phyloP scores from a whole-genome alignment of 805 yeast genomes.

The Sungouiella thailandica region DNA sequence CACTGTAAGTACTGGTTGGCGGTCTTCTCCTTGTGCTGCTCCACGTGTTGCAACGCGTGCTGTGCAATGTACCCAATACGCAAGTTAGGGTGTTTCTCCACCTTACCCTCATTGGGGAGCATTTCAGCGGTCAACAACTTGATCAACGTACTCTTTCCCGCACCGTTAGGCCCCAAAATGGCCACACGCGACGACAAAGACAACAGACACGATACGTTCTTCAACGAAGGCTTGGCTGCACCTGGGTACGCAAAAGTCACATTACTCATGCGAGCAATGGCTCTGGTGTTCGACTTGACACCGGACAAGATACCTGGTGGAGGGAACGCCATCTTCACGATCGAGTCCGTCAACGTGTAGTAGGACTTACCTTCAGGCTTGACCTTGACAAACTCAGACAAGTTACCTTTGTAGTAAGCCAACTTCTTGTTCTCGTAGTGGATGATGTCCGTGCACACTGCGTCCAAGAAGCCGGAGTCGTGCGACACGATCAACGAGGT shows the following conservation, averaged over 20 bases:
- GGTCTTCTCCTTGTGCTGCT: slow-evolving; percentile 94
- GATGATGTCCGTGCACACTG: slow-evolving; percentile 93
- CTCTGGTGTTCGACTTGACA: slow-evolving; percentile 89
- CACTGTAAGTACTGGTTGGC: slow-evolving; percentile 97
- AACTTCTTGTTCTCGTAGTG: slow-evolving; percentile 94
- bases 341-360: slow-evolving; percentile 87
- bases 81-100: slow-evolving; percentile 96
- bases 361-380: slow-evolving; percentile 96
- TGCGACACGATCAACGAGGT: slow-evolving; percentile 96
- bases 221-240: slow-evolving; percentile 74
- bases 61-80: slow-evolving; percentile 99
- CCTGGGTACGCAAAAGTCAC: slow-evolving; percentile 92
- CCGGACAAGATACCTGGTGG: slow-evolving; percentile 98
- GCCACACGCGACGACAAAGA: slow-evolving; percentile 97
- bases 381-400: slow-evolving; percentile 84
- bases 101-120: slow-evolving; percentile 80
- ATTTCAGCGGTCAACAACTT: slow-evolving; percentile 90
- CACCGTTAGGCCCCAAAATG: slow-evolving; percentile 96
- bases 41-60: slow-evolving; percentile 96
- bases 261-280: slow-evolving; percentile 82
- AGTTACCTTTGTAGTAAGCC: slow-evolving; percentile 93
- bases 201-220: slow-evolving; percentile 80
- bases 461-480: slow-evolving; percentile 94
- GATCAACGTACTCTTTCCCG: slow-evolving; percentile 95
- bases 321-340: slow-evolving; percentile 96